These are phyloP conservation scores for Kazachstania sp. DNA, from an alignment of 1,139 yeast genomes.

Conservation along the genomic window DNA sequence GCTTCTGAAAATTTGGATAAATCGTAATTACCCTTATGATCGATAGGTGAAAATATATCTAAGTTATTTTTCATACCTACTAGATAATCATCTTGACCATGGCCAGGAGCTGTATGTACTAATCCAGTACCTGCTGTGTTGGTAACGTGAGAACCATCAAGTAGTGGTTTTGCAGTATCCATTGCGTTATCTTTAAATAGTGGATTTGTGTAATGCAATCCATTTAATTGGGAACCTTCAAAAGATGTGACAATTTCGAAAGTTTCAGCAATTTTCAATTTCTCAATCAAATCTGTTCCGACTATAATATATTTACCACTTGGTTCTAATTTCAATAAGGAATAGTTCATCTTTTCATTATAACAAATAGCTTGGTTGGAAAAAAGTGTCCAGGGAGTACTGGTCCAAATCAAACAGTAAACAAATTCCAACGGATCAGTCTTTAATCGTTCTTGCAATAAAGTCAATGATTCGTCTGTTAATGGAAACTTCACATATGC, in stretches of 20 bases:
- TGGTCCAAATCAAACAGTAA: conserved; percentile 72
- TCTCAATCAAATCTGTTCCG: conserved; percentile 38
- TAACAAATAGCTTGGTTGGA: conserved; percentile 80
- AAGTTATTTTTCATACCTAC: conserved; percentile 54
- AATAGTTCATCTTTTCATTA: conserved; percentile 51
- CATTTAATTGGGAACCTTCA: conserved; percentile 42
- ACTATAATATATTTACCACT: conserved; percentile 41
- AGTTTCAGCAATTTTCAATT: conserved; percentile 23
- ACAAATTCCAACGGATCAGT: conserved; percentile 8
- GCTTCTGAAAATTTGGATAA: conserved; percentile 18
- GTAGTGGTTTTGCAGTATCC: conserved; percentile 41
- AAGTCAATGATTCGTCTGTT: conserved; percentile 16
- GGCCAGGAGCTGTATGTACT: conserved; percentile 97
- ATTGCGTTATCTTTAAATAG: conserved; percentile 32
- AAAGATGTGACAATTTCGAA: conserved; percentile 20
- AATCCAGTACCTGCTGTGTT: conserved; percentile 83
- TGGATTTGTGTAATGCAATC: conserved; percentile 48
- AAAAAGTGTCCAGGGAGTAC: conserved; percentile 96
- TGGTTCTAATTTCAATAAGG: conserved; percentile 36
- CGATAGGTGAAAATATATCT: conserved; percentile 66
- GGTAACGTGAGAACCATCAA: conserved; percentile 79
- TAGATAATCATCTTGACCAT: conserved; percentile 87
- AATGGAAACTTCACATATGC: conserved; percentile 65
- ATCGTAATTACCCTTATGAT: conserved; percentile 57
- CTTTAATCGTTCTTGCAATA: conserved; percentile 5